These are phyloP conservation scores for Monilinia laxa DNA, from an alignment of 2,329 filamentous ascomycete species.

Conservation along the genomic window DNA sequence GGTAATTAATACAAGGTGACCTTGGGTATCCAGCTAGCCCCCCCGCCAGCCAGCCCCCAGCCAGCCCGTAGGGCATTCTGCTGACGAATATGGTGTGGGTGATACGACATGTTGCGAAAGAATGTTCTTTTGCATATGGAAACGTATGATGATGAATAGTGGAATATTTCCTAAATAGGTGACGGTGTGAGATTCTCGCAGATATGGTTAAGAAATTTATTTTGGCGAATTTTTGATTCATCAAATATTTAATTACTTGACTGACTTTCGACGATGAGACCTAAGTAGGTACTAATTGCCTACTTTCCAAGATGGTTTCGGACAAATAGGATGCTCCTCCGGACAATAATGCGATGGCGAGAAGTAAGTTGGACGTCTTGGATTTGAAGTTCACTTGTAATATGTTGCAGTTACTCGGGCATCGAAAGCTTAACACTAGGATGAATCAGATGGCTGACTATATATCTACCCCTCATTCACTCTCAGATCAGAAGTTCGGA, in stretches of 20 bases:
- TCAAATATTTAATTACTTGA: not conserved
- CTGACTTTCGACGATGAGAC: not conserved
- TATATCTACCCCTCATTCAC: slow-evolving; percentile 14
- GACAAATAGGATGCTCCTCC: not conserved
- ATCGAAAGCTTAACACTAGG: slow-evolving; percentile 15
- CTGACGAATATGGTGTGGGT: slow-evolving; percentile 9
- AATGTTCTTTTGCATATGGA: slow-evolving; percentile 20
- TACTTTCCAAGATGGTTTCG: not conserved
- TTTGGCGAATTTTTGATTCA: not conserved
- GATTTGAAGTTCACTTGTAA: slow-evolving; percentile 10
- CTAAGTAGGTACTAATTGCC: not conserved
- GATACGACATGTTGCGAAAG: slow-evolving; percentile 8
- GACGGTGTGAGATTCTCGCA: slow-evolving; percentile 12
- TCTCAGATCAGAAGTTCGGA: slow-evolving; percentile 3
- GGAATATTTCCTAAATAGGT: slow-evolving; percentile 12
- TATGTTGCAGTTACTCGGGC: not conserved
- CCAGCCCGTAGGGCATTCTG: slow-evolving; percentile 16
- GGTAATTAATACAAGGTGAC: not conserved
- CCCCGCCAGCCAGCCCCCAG: not conserved
- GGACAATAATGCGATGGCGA: not conserved
- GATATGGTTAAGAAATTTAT: not conserved
- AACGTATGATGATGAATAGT: slow-evolving; percentile 9
- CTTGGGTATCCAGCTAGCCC: not conserved
- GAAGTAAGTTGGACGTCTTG: not conserved
- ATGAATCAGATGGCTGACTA: not conserved